Evolutionary conservation across 2,329 filamentous ascomycete species (phyloP).

Genomic region (Stagonosporopsis tanaceti): DNA sequence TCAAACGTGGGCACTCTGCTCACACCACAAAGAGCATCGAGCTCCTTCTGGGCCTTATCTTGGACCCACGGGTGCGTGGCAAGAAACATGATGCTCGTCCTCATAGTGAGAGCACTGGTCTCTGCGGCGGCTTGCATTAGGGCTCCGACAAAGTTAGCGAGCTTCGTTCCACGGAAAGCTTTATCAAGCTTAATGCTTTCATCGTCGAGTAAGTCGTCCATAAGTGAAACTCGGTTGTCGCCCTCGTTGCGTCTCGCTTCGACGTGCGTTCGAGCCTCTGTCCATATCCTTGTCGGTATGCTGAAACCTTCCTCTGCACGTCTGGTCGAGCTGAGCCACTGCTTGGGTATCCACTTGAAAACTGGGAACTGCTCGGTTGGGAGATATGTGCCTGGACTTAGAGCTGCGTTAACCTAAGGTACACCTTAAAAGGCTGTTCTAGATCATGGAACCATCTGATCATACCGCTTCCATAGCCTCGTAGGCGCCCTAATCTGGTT

Average conservation of each 20-base stretch:
- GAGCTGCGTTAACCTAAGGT: constrained; percentile 6
- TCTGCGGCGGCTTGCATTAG: constrained; percentile 34
- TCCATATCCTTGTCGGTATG: constrained; percentile 27
- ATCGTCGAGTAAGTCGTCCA: constrained; percentile 37
- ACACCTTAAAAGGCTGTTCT: neutral
- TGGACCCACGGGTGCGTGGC: constrained; percentile 35
- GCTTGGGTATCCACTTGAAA: constrained; percentile 32
- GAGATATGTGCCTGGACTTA: constrained; percentile 33
- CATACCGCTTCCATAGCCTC: constrained; percentile 27
- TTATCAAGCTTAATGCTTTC: constrained; percentile 19
- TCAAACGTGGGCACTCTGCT: constrained; percentile 29
- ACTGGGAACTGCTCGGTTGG: constrained; percentile 37
- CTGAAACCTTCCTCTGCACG: constrained; percentile 27
- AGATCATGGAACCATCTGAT: neutral
- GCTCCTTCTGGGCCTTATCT: constrained; percentile 29
- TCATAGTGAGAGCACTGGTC: constrained; percentile 27
- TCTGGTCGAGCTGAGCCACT: constrained; percentile 21
- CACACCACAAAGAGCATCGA: constrained; percentile 29
- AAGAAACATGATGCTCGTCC: constrained; percentile 34
- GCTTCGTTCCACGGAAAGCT: constrained; percentile 23
- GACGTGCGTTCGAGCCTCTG: constrained; percentile 26
- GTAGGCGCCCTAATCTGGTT: constrained; percentile 14
- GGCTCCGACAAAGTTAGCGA: constrained; percentile 32
- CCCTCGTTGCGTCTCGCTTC: constrained; percentile 28
- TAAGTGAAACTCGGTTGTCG: constrained; percentile 34